A percentile compares a stretch with the other conserved stretches of the same genome.
phyloP scores from a whole-genome alignment of 75 land plant species.

The Isoetes taiwanensis region DNA sequence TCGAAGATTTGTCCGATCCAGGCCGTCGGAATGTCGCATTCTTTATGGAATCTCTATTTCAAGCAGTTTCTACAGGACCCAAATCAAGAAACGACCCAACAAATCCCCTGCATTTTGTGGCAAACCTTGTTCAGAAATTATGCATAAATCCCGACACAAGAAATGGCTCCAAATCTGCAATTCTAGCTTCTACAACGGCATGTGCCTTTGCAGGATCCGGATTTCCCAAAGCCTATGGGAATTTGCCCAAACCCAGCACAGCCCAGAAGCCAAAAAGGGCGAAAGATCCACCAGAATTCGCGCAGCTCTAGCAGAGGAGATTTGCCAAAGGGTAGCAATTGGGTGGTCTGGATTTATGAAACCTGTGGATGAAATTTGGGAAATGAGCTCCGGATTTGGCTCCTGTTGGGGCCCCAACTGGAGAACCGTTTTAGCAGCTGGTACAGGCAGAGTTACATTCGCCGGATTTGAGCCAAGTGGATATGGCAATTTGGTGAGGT shows the following conservation, averaged over 20 bases:
- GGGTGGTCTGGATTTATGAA: slow-evolving; percentile 3
- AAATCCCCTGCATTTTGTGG: too few relatives aligned
- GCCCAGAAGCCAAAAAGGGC: slow-evolving; percentile 8
- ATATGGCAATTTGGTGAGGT: neutral
- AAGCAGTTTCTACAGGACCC: too few relatives aligned
- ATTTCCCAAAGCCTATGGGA: neutral
- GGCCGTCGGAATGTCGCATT: too few relatives aligned
- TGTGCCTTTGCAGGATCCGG: too few relatives aligned
- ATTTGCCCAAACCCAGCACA: too few relatives aligned
- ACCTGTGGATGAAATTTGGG: slow-evolving; percentile 6
- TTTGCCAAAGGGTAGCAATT: neutral
- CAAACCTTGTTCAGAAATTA: too few relatives aligned
- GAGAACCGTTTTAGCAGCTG: slow-evolving; percentile 7
- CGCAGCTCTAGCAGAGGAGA: slow-evolving; percentile 8
- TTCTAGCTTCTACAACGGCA: too few relatives aligned
- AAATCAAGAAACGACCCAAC: too few relatives aligned
- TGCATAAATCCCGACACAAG: too few relatives aligned
- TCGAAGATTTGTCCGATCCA: too few relatives aligned
- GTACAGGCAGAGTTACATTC: slow-evolving; percentile 6
- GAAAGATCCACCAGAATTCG: neutral
- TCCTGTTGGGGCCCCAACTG: slow-evolving; percentile 10
- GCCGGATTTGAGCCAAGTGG: slow-evolving; percentile 13
- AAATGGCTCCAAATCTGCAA: too few relatives aligned
- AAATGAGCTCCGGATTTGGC: slow-evolving; percentile 7
- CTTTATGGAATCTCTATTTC: too few relatives aligned